Evolutionary conservation across 1,284 basidiomycete species (phyloP).

Genomic region (Xerocomus nothofagi): DNA sequence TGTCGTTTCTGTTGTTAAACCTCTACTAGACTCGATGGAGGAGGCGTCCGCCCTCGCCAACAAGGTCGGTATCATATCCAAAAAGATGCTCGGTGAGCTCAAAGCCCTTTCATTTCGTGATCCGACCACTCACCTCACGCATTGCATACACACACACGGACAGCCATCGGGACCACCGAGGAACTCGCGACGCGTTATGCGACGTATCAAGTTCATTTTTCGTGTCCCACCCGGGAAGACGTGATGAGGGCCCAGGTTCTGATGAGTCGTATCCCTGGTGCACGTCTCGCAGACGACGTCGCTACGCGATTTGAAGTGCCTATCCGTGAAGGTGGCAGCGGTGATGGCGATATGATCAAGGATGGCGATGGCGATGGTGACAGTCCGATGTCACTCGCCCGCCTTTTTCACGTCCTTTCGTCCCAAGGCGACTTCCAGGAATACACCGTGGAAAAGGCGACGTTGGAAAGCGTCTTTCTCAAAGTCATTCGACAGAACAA

Average conservation of each 20-base stretch:
- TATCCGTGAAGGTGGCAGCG: conserved; percentile 35
- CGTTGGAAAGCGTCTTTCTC: conserved; percentile 70
- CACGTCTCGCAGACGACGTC: conserved; percentile 71
- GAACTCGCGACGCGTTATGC: conserved; percentile 65
- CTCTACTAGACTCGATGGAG: conserved; percentile 71
- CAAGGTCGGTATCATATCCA: conserved; percentile 72
- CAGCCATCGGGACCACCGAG: conserved; percentile 67
- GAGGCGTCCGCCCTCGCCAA: conserved; percentile 77
- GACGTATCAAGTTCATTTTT: conserved; percentile 78
- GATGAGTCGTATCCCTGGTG: conserved; percentile 64
- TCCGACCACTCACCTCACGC: background rate
- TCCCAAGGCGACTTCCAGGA: conserved; percentile 55
- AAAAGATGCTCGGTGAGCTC: conserved; percentile 60
- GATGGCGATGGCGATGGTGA: background rate
- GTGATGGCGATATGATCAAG: background rate
- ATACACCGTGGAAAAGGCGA: conserved; percentile 68
- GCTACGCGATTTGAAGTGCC: conserved; percentile 79
- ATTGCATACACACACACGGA: background rate
- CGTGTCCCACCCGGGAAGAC: conserved; percentile 62
- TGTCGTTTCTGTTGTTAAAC: background rate
- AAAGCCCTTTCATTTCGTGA: background rate
- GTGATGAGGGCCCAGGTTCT: conserved; percentile 53
- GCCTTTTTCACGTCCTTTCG: conserved; percentile 56
- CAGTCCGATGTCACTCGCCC: conserved; percentile 49
- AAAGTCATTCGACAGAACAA: conserved; percentile 70